Base-by-base conservation (phyloP, 1,284 basidiomycete species). In the Volvariella volvacea region DNA sequence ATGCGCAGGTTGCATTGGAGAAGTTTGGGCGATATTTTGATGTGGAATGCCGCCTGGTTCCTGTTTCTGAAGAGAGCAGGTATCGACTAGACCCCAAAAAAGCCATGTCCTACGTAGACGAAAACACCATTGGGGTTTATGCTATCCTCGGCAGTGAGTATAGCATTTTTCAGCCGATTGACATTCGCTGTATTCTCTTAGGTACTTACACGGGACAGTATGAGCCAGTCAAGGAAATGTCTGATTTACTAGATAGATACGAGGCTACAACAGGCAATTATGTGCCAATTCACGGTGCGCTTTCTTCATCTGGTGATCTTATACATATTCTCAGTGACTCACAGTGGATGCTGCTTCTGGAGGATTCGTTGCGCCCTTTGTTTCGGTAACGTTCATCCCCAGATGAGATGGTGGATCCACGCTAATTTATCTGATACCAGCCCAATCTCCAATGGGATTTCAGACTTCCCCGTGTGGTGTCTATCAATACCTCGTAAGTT, bases 1-100 rank as follows among this genome's bases (percentile, higher is more conserved):
- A 92, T 58, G 88, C 89, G 1, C 91, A 93, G 60, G 86, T 89
- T 30, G 86, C 86, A 2, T 70, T 91, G 28, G 92, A 95, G 64
- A 94, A 95, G 63, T 92, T 95, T 58, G 92, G 92, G 8, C 74
- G 89, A 9, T 94, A 94, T 65, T 94, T 92, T 51, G 92, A 94
- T 46, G 88, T 93, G 38, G 92, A 94, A 62, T 81, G 76, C 51
- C 70, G 89, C 17, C 74, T 92, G 3, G 90, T 93, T 1, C 88
- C 87, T 1, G 76, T 90, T 49, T 81, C 79, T 22, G 75, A 69
- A 16, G 82, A 85, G 54, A 87, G 83, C 58, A 74, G 85, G 49
- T 96, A 93, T 57, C 74, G 88, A 43, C 76, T 97, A 55, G 83
- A 88, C 57, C 78, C 92, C 1, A 84, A 90, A 63, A 84, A 81